These are phyloP conservation scores for Aureobasidium vineae DNA, from an alignment of 2,329 filamentous ascomycete species.

Conservation along the genomic window DNA sequence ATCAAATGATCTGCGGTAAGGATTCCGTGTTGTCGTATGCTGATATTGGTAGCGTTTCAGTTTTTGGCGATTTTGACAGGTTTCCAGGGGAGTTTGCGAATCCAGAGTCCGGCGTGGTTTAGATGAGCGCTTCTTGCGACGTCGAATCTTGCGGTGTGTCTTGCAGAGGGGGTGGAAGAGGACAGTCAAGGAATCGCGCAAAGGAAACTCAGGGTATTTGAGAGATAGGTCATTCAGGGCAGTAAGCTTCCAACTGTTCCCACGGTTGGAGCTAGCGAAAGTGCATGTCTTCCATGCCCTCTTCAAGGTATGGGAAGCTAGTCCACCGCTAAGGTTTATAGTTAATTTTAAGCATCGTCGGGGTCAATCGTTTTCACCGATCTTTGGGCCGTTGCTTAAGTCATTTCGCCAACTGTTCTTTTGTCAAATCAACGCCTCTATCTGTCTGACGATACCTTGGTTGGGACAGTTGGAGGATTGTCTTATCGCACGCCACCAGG, in stretches of 20 bases:
- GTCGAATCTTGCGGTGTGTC: neutral
- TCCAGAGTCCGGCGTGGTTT: neutral
- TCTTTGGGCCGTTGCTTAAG: neutral
- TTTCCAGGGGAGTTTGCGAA: neutral
- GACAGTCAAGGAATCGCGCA: neutral
- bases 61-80: conserved; percentile 10
- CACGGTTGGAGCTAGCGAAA: conserved; percentile 25
- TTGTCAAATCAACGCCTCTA: neutral
- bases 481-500: neutral
- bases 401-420: neutral
- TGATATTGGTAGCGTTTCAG: conserved; percentile 7
- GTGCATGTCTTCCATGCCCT: neutral
- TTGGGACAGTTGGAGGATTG: neutral
- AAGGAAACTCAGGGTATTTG: neutral
- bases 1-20: conserved; percentile 10
- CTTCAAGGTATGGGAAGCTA: conserved; percentile 20
- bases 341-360: conserved; percentile 27
- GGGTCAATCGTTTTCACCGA: conserved; percentile 22
- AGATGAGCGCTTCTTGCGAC: neutral
- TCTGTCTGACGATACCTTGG: too few species aligned
- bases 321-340: conserved; percentile 9
- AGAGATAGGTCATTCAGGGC: conserved; percentile 3
- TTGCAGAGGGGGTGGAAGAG: neutral
- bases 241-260: conserved; percentile 22
- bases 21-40: conserved; percentile 2